Conservation (phyloP, 768 basidiomycete species). For the Pleurotus tuoliensis region DNA sequence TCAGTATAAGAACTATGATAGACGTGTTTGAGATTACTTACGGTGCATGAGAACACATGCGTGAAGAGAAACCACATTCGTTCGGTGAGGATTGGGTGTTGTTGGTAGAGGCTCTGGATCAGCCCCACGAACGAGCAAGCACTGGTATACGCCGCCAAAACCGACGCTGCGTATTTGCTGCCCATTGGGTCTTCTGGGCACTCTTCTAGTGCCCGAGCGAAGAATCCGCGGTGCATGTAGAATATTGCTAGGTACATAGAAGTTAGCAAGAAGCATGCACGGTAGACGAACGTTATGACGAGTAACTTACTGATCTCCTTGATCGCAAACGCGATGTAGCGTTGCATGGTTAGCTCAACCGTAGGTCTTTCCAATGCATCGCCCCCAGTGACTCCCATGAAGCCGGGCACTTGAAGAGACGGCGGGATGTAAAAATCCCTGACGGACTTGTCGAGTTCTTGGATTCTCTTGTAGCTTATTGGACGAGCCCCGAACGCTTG, state of each 20-base stretch:
- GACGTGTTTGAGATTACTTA: conserved; percentile 25
- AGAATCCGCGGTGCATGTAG: conserved; percentile 75
- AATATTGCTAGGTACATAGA: conserved; percentile 40
- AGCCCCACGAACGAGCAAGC: conserved; percentile 67
- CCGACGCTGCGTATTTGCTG: conserved; percentile 65
- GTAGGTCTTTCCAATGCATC: conserved; percentile 41
- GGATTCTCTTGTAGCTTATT: conserved; percentile 57
- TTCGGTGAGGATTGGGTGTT: conserved; percentile 62
- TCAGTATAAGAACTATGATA: not conserved
- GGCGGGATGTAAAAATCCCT: conserved; percentile 61
- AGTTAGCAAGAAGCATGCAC: conserved; percentile 22
- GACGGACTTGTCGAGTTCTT: conserved; percentile 64
- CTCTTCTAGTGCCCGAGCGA: conserved; percentile 66
- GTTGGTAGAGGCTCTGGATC: conserved; percentile 60
- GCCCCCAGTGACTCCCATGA: conserved; percentile 43
- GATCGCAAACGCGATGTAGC: conserved; percentile 63
- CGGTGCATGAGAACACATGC: conserved; percentile 70
- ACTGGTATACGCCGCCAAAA: conserved; percentile 65
- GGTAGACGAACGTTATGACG: too few relatives aligned
- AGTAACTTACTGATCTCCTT: conserved; percentile 48
- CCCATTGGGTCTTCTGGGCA: conserved; percentile 61
- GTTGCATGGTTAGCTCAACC: conserved; percentile 61
- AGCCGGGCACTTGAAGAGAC: conserved; percentile 62
- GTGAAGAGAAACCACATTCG: conserved; percentile 73
- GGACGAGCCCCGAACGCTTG: conserved; percentile 62